Percentiles rank a stretch among this genome's conserved stretches.
These are phyloP conservation scores for Pestalotiopsis sp. DNA, from an alignment of 2,329 filamentous ascomycete species.

Conservation along the genomic window DNA sequence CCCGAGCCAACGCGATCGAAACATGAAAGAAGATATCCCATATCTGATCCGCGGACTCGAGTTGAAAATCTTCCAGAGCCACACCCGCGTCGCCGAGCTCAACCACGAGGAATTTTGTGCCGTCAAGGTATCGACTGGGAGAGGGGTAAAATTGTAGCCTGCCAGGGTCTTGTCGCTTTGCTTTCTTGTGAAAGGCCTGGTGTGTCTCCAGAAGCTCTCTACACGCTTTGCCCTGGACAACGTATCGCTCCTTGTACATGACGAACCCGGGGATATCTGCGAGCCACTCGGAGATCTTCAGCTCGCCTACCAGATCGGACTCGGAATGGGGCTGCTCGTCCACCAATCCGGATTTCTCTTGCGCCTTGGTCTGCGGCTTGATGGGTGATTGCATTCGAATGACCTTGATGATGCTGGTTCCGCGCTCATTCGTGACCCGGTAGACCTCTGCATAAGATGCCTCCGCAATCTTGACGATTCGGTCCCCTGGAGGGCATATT, in stretches of 20 bases:
- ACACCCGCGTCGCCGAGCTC: slow-evolving; percentile 65
- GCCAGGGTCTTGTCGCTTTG: slow-evolving; percentile 57
- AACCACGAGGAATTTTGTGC: slow-evolving; percentile 62
- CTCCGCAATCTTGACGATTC: slow-evolving; percentile 66
- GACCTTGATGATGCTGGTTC: slow-evolving; percentile 67
- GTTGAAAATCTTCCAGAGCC: slow-evolving; percentile 60
- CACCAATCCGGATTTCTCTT: slow-evolving; percentile 55
- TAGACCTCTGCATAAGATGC: slow-evolving; percentile 70
- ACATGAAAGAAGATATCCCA: slow-evolving; percentile 68
- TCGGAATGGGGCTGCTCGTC: slow-evolving; percentile 61
- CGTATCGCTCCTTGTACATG: slow-evolving; percentile 65
- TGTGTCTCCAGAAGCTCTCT: slow-evolving; percentile 61
- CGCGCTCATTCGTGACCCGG: slow-evolving; percentile 59
- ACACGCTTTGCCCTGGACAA: slow-evolving; percentile 59
- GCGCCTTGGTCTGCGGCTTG: slow-evolving; percentile 58
- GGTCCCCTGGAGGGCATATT: slow-evolving; percentile 54
- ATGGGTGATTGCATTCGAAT: slow-evolving; percentile 63
- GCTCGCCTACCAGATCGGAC: slow-evolving; percentile 58
- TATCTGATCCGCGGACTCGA: slow-evolving; percentile 51
- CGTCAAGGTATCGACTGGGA: slow-evolving; percentile 60
- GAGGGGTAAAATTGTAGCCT: slow-evolving; percentile 64
- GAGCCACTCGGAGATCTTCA: slow-evolving; percentile 65
- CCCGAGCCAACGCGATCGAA: slow-evolving; percentile 61
- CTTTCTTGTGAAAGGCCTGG: slow-evolving; percentile 55
- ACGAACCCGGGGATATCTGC: slow-evolving; percentile 68